phyloP scores from a whole-genome alignment of 75 land plant genomes.

The Selaginella moellendorffii region DNA sequence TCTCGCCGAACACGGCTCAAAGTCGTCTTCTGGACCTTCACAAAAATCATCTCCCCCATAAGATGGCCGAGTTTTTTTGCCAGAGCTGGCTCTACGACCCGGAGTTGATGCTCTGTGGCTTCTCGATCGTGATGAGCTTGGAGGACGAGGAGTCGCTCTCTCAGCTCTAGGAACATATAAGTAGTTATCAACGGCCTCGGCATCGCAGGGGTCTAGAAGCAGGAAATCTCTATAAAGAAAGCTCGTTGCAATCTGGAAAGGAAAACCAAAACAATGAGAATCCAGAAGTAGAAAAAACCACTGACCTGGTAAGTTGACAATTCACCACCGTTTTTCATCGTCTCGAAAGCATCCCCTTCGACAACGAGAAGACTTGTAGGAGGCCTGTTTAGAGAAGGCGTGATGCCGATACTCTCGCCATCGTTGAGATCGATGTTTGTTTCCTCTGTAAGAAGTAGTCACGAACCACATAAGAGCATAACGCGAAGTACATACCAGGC shows the following conservation, averaged over 20 bases:
- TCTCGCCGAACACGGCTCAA: too few species aligned
- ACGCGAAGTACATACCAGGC: slow-evolving; percentile 32
- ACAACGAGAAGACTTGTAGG: slow-evolving; percentile 69
- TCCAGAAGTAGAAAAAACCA: neutral
- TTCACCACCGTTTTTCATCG: slow-evolving; percentile 47
- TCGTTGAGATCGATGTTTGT: slow-evolving; percentile 41
- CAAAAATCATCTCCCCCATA: too few species aligned
- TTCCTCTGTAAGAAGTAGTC: slow-evolving; percentile 50
- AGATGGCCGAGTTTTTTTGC: slow-evolving; percentile 18
- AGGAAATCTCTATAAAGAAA: slow-evolving; percentile 67
- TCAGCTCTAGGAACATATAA: slow-evolving; percentile 15
- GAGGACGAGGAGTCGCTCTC: slow-evolving; percentile 12
- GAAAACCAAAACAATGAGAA: neutral
- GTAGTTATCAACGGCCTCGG: slow-evolving; percentile 44
- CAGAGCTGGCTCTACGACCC: slow-evolving; percentile 29
- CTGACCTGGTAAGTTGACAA: slow-evolving; percentile 70
- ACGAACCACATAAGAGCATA: neutral
- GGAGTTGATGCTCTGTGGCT: slow-evolving; percentile 26
- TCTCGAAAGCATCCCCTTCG: slow-evolving; percentile 67
- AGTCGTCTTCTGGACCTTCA: too few species aligned
- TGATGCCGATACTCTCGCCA: slow-evolving; percentile 10
- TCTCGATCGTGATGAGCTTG: slow-evolving; percentile 21
- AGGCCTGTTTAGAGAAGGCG: slow-evolving; percentile 22
- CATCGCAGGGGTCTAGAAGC: slow-evolving; percentile 77
- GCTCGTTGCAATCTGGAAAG: slow-evolving; percentile 58